Conservation (phyloP, 495 filamentous ascomycete genomes). For the Penicillium goetzii region DNA sequence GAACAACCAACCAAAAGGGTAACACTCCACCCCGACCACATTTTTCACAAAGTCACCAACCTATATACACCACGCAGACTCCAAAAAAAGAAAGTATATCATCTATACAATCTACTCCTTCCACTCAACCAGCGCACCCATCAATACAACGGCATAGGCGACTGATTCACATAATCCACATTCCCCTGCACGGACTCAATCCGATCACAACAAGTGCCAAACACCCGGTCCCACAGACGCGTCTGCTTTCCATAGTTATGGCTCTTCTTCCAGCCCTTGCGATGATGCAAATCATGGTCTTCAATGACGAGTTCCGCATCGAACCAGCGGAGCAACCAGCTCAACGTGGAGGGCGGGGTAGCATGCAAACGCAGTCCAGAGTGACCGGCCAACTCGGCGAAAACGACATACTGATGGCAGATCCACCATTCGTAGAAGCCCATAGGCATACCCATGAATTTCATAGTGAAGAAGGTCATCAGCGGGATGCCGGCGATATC, state of each 20-base stretch:
- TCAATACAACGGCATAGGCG: constrained; percentile 38
- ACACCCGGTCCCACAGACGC: constrained; percentile 45
- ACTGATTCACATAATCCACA: constrained; percentile 38
- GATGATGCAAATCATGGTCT: constrained; percentile 47
- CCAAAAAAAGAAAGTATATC: constrained; percentile 4
- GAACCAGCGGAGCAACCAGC: constrained; percentile 33
- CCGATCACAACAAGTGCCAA: constrained; percentile 40
- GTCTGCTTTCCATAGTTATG: constrained; percentile 48
- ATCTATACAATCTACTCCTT: background rate
- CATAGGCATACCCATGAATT: constrained; percentile 41
- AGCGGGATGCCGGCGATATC: constrained; percentile 43
- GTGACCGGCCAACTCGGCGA: constrained; percentile 42
- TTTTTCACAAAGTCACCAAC: background rate
- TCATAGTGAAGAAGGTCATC: constrained; percentile 40
- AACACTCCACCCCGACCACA: background rate
- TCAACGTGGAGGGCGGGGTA: constrained; percentile 36
- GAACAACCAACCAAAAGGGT: background rate
- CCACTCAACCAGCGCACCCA: background rate
- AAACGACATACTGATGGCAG: constrained; percentile 44
- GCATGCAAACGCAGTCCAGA: constrained; percentile 40
- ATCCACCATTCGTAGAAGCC: constrained; percentile 50
- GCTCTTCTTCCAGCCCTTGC: constrained; percentile 47
- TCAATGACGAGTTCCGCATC: constrained; percentile 42
- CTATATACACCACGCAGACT: constrained; percentile 1
- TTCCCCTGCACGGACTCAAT: constrained; percentile 36